These are phyloP conservation scores for Arthrobotrys conoides DNA, from an alignment of 2,329 filamentous ascomycete genomes.

Conservation along the genomic window DNA sequence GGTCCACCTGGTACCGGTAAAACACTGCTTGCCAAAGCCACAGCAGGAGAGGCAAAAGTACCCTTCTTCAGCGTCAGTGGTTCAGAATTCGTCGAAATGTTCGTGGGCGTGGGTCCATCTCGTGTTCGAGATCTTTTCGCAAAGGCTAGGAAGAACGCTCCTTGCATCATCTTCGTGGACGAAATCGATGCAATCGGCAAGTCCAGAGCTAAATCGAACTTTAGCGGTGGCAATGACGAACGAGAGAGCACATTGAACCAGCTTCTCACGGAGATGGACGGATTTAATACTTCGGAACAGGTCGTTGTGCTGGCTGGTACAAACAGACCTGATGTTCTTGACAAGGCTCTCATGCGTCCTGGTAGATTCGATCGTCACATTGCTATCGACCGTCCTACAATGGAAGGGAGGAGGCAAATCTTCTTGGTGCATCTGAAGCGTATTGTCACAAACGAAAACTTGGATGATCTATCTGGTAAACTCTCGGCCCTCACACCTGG, in stretches of 20 bases:
- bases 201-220: constrained; percentile 84
- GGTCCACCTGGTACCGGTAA: constrained; percentile 99
- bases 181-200: constrained; percentile 98
- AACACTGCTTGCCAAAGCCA: constrained; percentile 95
- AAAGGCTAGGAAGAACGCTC: constrained; percentile 93
- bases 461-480: constrained; percentile 88
- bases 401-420: constrained; percentile 96
- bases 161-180: constrained; percentile 99
- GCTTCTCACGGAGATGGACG: constrained; percentile 99
- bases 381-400: constrained; percentile 91
- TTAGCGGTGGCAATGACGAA: constrained; percentile 94
- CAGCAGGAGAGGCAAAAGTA: constrained; percentile 94
- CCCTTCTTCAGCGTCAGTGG: constrained; percentile 99
- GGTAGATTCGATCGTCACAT: constrained; percentile 98
- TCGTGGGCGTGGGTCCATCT: constrained; percentile 97
- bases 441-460: constrained; percentile 91
- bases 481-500: constrained; percentile 93
- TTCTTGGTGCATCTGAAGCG: constrained; percentile 95
- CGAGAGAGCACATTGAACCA: constrained; percentile 97
- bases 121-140: constrained; percentile 94
- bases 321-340: constrained; percentile 92
- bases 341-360: constrained; percentile 95
- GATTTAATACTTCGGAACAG: constrained; percentile 64
- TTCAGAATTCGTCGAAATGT: constrained; percentile 99
- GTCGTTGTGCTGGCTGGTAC: constrained; percentile 97